Evolutionary conservation across 2,329 filamentous ascomycete genomes (phyloP).

Genomic region (Trichoderma koningiopsis): DNA sequence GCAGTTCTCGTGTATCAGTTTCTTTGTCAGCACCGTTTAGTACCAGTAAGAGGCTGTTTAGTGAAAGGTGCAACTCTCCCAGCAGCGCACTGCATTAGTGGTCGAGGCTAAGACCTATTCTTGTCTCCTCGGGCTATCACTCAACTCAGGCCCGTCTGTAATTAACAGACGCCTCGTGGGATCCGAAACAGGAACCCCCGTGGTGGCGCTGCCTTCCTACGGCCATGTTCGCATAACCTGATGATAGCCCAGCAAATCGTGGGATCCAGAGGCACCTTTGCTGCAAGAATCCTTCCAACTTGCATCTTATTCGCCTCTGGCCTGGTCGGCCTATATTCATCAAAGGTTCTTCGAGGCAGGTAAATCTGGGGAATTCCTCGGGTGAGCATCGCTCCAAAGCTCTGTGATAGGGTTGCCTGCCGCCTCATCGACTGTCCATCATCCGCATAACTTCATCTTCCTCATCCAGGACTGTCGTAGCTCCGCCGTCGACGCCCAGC

Average conservation of each 20-base stretch:
- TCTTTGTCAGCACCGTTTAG: not conserved
- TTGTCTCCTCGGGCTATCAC: not conserved
- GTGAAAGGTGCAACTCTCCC: not conserved
- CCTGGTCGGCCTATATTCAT: not conserved
- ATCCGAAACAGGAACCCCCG: not conserved
- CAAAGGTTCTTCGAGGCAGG: not conserved
- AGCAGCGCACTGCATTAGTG: not conserved
- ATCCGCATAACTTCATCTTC: slow-evolving; percentile 49
- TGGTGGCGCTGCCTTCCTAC: no score
- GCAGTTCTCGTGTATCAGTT: not conserved
- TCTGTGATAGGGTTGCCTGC: not conserved
- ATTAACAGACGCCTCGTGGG: slow-evolving; percentile 10
- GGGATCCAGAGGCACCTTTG: not conserved
- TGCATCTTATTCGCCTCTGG: not conserved
- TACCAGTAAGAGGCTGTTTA: not conserved
- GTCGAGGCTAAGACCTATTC: not conserved
- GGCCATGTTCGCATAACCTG: not conserved
- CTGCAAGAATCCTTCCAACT: not conserved
- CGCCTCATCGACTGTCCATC: slow-evolving; percentile 38
- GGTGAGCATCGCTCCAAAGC: not conserved
- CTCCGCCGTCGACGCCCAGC: slow-evolving; percentile 38
- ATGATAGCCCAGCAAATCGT: no score
- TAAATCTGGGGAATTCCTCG: not conserved
- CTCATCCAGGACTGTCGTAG: slow-evolving; percentile 39
- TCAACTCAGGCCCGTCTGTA: not conserved